Conservation (phyloP, 129 eudicot genomes). For the Pittosporum tobira region DNA sequence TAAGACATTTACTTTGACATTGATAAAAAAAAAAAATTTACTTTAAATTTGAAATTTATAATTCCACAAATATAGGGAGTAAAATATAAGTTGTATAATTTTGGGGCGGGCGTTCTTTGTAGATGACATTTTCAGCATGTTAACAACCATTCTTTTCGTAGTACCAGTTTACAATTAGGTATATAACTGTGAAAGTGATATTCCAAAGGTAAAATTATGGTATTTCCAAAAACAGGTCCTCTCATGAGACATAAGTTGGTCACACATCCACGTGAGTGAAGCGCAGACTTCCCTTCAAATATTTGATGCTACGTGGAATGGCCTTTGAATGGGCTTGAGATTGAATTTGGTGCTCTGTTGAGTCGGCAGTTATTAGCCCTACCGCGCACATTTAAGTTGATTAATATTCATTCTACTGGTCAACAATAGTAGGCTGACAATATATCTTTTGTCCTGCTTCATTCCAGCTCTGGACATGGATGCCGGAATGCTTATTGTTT, state of each 20-base stretch:
- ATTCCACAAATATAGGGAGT: no score
- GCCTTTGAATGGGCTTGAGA: not conserved
- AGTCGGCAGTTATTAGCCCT: not conserved
- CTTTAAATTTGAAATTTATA: no score
- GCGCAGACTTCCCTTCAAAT: no score
- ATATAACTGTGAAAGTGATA: no score
- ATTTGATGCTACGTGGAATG: not conserved
- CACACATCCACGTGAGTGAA: no score
- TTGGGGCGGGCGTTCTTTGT: not conserved
- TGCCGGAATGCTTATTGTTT: not conserved
- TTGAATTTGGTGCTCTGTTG: not conserved
- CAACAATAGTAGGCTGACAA: not conserved
- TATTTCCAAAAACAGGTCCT: no score
- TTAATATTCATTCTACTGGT: not conserved
- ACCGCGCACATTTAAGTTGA: not conserved
- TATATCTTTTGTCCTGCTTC: not conserved
- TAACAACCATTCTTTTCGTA: not conserved
- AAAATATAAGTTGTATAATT: no score
- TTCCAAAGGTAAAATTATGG: no score
- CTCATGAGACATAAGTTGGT: no score
- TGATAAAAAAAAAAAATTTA: no score
- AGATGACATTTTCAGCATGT: not conserved
- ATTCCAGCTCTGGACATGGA: not conserved
- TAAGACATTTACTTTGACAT: no score
- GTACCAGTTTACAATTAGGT: no score